Evolutionary conservation across 1,284 basidiomycete species (phyloP).

Genomic region (Trametes polyzona): DNA sequence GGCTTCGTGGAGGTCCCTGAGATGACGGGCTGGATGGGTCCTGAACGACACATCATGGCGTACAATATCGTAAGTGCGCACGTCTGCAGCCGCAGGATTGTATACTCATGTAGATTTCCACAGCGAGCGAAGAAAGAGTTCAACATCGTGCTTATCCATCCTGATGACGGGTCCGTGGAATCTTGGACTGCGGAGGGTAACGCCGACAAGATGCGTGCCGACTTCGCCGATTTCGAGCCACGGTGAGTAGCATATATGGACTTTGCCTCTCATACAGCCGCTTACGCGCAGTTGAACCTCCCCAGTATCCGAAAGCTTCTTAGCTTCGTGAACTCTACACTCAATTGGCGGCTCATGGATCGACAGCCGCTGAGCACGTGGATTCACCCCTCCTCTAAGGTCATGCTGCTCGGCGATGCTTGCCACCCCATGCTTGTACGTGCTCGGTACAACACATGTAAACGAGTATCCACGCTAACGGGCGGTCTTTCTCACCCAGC

Average conservation of each 20-base stretch:
- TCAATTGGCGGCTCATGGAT: conserved; percentile 52
- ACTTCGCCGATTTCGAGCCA: conserved; percentile 50
- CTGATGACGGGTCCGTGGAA: conserved; percentile 49
- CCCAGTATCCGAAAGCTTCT: conserved; percentile 46
- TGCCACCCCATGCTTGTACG: conserved; percentile 64
- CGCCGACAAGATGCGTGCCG: conserved; percentile 48
- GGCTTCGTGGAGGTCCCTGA: conserved; percentile 44
- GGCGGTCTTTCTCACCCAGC: conserved; percentile 48
- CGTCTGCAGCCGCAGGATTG: neutral
- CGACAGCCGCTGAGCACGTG: conserved; percentile 45
- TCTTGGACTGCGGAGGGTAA: conserved; percentile 50
- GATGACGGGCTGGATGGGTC: conserved; percentile 50
- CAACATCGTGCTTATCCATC: conserved; percentile 48
- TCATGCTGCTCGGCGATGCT: conserved; percentile 47
- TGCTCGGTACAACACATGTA: too few relatives aligned
- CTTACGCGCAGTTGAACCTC: neutral
- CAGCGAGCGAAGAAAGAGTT: conserved; percentile 45
- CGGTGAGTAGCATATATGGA: conserved; percentile 34
- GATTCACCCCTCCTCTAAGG: conserved; percentile 43
- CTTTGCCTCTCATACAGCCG: neutral
- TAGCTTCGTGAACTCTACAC: conserved; percentile 42
- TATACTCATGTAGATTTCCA: neutral
- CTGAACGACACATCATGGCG: conserved; percentile 45
- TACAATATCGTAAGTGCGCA: conserved; percentile 44
- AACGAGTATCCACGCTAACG: too few relatives aligned